These are phyloP conservation scores for Verticillium albo-atrum DNA, from an alignment of 2,329 filamentous ascomycete species.

Conservation along the genomic window DNA sequence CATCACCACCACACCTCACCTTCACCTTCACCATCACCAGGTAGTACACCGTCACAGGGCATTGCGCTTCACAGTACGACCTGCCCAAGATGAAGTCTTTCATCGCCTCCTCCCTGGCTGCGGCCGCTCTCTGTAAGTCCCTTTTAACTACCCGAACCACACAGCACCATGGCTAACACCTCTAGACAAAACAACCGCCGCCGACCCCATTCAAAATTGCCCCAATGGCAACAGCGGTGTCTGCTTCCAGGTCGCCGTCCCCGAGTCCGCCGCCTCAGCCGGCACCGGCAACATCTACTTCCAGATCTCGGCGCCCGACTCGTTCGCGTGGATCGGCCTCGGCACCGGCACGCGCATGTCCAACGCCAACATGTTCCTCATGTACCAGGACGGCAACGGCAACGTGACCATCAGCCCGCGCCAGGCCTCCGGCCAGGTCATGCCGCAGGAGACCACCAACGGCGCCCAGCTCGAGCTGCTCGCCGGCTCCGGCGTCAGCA, in stretches of 20 bases:
- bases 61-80: background rate
- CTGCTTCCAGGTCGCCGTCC: slow-evolving; percentile 54
- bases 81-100: slow-evolving; percentile 8
- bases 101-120: slow-evolving; percentile 3
- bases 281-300: slow-evolving; percentile 55
- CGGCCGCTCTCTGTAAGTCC: slow-evolving; percentile 7
- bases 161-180: slow-evolving; percentile 2
- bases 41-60: background rate
- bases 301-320: slow-evolving; percentile 49
- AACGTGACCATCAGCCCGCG: slow-evolving; percentile 61
- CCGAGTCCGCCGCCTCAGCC: slow-evolving; percentile 39
- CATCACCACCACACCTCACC: background rate
- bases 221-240: slow-evolving; percentile 32
- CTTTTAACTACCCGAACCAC: background rate
- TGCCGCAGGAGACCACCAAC: slow-evolving; percentile 40
- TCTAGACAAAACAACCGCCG: slow-evolving; percentile 21
- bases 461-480: slow-evolving; percentile 47
- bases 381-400: slow-evolving; percentile 53
- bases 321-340: slow-evolving; percentile 52
- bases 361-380: slow-evolving; percentile 56
- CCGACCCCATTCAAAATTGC: slow-evolving; percentile 31
- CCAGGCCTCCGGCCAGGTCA: slow-evolving; percentile 37
- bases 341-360: slow-evolving; percentile 53
- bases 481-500: slow-evolving; percentile 51
- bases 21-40: background rate